Base-by-base conservation (phyloP, 192 early-diverging fungal genomes). In the Coemansia sp. region DNA sequence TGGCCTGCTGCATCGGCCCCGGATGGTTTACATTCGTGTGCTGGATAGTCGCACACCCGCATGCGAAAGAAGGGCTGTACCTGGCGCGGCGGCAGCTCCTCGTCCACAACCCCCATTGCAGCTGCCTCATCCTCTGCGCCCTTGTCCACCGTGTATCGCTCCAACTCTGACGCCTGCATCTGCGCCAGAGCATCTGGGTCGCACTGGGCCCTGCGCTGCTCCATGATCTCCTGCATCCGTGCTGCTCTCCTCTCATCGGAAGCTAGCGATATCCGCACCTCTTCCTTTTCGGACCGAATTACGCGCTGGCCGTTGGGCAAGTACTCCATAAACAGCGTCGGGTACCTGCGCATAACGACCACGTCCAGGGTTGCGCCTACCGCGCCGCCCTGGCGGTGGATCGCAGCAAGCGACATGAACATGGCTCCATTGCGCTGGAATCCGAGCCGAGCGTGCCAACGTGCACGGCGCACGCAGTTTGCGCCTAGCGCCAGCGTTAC, bases 21-120 rank as follows among this genome's bases (percentile, higher is more conserved):
- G n/a, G n/a, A n/a, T n/a, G n/a, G n/a, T n/a, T n/a, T n/a, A n/a
- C n/a, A 40, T 14, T 26, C 27, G 13, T 60, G 68, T 21, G 41
- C 52, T 7, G 68, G 68, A 39, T 72, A 72, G 51, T 72, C 68
- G 40, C 62, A 72, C 5, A 72, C 62, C 37, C 49, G 56, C 42
- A 72, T 38, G 11, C 41, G 47, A 40, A 65, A 60, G 25, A 65
- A 16, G 0, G 56, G 35, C 22, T 46, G 38, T 7, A 72, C 68
- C 44, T 64, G 42, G 0, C 68, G 43, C 20, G 43, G 40, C 3
- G 62, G 62, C 35, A 45, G 23, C 28, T 25, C 47, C 7, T 23
- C 33, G 13, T 61, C 55, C 6, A 63, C 43, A 13, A n/a, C n/a
- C n/a, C n/a, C n/a, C n/a, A n/a, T n/a, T n/a, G n/a, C n/a, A n/a